These are phyloP conservation scores for Tetrapisispora taiwanensis DNA, from an alignment of 805 yeast genomes.

Conservation along the genomic window DNA sequence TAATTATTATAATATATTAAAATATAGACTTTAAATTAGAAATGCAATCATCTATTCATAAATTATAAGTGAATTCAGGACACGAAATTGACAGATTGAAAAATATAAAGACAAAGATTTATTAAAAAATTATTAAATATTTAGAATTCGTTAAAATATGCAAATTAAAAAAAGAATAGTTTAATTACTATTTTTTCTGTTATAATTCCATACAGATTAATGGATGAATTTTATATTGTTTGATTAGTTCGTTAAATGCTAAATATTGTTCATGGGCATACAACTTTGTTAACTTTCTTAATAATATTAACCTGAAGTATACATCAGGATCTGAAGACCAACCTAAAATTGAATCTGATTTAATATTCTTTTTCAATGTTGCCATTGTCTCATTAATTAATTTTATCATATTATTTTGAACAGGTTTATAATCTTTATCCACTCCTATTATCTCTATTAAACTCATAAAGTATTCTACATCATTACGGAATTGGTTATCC, in stretches of 20 bases:
- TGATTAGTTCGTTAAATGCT: not conserved
- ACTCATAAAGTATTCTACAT: slow-evolving; percentile 13
- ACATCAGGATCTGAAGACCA: slow-evolving; percentile 21
- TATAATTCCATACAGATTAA: slow-evolving; percentile 1
- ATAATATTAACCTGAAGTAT: slow-evolving; percentile 14
- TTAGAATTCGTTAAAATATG: no score
- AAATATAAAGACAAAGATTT: no score
- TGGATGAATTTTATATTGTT: not conserved
- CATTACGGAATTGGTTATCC: slow-evolving; percentile 54
- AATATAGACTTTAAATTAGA: no score
- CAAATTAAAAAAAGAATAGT: no score
- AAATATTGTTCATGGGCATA: slow-evolving; percentile 1
- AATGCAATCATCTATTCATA: no score
- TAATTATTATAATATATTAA: no score
- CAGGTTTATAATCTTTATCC: not conserved
- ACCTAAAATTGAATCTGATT: slow-evolving; percentile 15
- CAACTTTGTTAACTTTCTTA: slow-evolving; percentile 4
- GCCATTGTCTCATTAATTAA: not conserved
- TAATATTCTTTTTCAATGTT: not conserved
- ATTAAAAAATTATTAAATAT: no score
- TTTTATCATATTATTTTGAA: no score
- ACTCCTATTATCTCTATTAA: not conserved
- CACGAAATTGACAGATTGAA: no score
- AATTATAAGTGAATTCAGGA: no score
- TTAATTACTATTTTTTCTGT: no score